These are phyloP conservation scores for Saturnispora bothae DNA, from an alignment of 805 yeast species.

Conservation along the genomic window DNA sequence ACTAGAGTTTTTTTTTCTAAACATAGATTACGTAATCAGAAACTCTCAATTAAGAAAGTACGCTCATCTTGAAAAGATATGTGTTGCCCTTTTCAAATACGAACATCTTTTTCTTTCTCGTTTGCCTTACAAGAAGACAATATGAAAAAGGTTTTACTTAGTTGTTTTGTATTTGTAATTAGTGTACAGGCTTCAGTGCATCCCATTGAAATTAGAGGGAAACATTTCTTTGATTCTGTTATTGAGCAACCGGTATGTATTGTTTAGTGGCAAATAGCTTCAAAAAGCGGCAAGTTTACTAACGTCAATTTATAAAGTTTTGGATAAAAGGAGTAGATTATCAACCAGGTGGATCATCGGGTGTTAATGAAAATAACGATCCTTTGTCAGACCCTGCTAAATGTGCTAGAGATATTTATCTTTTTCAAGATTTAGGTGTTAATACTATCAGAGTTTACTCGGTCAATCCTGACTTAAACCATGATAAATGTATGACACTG, in stretches of 20 bases:
- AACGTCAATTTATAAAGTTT: conserved; percentile 36
- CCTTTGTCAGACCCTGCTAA: conserved; percentile 51
- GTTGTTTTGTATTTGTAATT: not conserved
- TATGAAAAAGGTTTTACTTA: not conserved
- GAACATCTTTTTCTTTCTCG: no score
- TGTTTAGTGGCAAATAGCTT: not conserved
- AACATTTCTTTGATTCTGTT: conserved; percentile 64
- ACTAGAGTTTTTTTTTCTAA: no score
- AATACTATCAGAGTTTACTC: conserved; percentile 73
- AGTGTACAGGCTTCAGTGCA: conserved; percentile 19
- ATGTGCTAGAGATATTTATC: conserved; percentile 58
- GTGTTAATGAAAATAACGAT: conserved; percentile 48
- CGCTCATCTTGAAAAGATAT: no score
- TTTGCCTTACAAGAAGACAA: no score
- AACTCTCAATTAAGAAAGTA: no score
- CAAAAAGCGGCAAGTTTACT: conserved; percentile 12
- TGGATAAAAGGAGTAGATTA: conserved; percentile 90
- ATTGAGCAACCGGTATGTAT: conserved; percentile 57
- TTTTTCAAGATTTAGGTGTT: conserved; percentile 57
- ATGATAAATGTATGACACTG: conserved; percentile 56
- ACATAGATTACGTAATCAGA: no score
- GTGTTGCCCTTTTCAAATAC: no score
- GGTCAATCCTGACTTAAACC: conserved; percentile 61
- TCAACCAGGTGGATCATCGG: conserved; percentile 74
- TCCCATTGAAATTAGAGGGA: conserved; percentile 61